Percentiles rank a stretch among this genome's conserved stretches.
Conservation (phyloP, 306 rosid species). For the Clitoria ternatea region DNA sequence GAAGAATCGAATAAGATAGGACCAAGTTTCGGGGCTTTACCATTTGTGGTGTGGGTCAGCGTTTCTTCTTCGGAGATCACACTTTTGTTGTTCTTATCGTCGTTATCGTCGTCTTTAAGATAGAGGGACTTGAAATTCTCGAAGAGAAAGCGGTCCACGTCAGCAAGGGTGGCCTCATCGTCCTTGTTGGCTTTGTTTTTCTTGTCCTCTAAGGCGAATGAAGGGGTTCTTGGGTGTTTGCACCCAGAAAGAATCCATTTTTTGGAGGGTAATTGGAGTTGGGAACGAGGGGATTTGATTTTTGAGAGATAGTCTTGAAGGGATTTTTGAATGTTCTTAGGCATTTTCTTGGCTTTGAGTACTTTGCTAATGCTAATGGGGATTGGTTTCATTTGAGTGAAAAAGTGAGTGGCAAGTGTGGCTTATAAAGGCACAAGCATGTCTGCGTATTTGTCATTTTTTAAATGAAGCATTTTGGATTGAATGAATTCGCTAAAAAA, state of each 20-base stretch:
- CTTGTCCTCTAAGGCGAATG: slow-evolving; percentile 37
- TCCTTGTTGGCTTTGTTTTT: neutral
- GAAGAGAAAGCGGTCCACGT: slow-evolving; percentile 59
- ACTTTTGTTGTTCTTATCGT: neutral
- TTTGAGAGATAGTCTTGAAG: slow-evolving; percentile 42
- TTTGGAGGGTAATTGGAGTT: slow-evolving; percentile 43
- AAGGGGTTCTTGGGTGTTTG: slow-evolving; percentile 59
- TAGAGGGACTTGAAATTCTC: slow-evolving; percentile 76
- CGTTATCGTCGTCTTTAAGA: slow-evolving; percentile 33
- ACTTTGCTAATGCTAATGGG: neutral
- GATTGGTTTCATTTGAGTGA: too few relatives aligned
- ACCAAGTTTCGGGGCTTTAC: neutral
- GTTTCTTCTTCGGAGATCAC: neutral
- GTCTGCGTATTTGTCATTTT: too few relatives aligned
- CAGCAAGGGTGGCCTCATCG: slow-evolving; percentile 60
- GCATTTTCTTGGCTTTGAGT: slow-evolving; percentile 38
- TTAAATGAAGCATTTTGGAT: too few relatives aligned
- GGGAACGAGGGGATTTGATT: slow-evolving; percentile 40
- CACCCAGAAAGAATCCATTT: slow-evolving; percentile 51
- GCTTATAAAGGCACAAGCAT: too few relatives aligned
- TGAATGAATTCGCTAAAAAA: too few relatives aligned
- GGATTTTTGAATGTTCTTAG: slow-evolving; percentile 51
- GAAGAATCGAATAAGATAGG: slow-evolving; percentile 29
- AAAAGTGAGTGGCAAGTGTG: neutral
- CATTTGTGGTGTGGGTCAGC: neutral